phyloP scores from a whole-genome alignment of 1,284 basidiomycete species.

The Ganoderma lucidum region DNA sequence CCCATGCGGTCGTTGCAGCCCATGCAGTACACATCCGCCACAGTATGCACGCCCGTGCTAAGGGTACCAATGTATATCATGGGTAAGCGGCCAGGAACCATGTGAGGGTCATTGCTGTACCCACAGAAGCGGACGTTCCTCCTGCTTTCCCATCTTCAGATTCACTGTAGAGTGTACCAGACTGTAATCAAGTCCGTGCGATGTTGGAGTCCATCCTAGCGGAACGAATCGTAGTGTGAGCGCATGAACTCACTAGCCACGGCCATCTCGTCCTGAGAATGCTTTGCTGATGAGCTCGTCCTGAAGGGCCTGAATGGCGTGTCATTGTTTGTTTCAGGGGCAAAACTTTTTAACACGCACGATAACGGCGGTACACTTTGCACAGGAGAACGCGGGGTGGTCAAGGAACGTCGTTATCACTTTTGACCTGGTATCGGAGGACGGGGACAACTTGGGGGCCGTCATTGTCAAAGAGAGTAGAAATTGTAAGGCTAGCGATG shows the following conservation, averaged over 20 bases:
- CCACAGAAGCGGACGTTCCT: conserved; percentile 81
- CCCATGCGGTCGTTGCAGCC: conserved; percentile 83
- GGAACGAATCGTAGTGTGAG: not conserved
- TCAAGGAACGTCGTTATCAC: conserved; percentile 64
- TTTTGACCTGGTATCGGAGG: conserved; percentile 55
- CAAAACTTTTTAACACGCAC: conserved; percentile 48
- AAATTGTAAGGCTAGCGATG: not conserved
- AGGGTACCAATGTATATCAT: conserved; percentile 4
- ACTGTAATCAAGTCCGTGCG: conserved; percentile 45
- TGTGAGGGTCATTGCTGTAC: not conserved
- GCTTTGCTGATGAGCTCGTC: conserved; percentile 89
- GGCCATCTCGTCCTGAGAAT: conserved; percentile 85
- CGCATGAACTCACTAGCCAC: conserved; percentile 74
- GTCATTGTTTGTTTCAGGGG: not conserved
- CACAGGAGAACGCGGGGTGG: conserved; percentile 69
- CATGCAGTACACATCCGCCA: conserved; percentile 80
- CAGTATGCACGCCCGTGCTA: conserved; percentile 86
- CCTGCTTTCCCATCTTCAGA: conserved; percentile 74
- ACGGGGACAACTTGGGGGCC: conserved; percentile 33
- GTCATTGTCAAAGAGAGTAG: not conserved
- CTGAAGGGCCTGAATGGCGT: conserved; percentile 67
- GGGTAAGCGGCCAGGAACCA: not conserved
- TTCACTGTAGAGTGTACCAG: conserved; percentile 83
- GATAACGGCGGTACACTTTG: conserved; percentile 70
- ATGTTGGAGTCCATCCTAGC: not conserved